These are phyloP conservation scores for Xylaria sp. DNA, from an alignment of 2,329 filamentous ascomycete genomes.

Conservation along the genomic window DNA sequence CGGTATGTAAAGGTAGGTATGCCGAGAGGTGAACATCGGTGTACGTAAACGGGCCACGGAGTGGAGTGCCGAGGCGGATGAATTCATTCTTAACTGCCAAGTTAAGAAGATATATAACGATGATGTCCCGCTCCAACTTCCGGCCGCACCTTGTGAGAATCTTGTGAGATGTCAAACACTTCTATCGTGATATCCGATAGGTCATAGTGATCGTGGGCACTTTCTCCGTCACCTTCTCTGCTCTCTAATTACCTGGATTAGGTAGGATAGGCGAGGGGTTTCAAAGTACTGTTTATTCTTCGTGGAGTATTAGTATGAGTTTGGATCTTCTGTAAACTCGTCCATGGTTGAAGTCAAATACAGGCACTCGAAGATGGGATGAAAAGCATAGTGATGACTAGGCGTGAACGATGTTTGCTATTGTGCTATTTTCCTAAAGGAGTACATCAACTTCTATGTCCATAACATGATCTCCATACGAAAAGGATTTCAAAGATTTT, in stretches of 20 bases:
- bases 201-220: background rate
- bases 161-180: background rate
- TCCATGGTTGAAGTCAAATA: background rate
- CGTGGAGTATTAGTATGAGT: background rate
- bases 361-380: background rate
- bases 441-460: background rate
- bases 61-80: conserved; percentile 35
- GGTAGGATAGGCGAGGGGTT: background rate
- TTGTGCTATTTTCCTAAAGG: background rate
- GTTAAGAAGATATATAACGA: conserved; percentile 35
- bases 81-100: conserved; percentile 46
- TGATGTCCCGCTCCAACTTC: conserved; percentile 39
- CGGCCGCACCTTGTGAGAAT: background rate
- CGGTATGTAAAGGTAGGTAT: background rate
- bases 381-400: background rate
- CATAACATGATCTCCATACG: background rate
- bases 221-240: background rate
- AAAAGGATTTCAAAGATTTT: background rate
- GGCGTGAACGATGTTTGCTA: background rate
- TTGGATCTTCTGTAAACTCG: background rate
- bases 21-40: conserved; percentile 2
- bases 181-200: background rate
- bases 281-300: background rate
- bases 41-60: conserved; percentile 18
- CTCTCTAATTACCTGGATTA: background rate